Base-by-base conservation (phyloP, 352 stramenopile genomes). In the Pythium dissotocum region DNA sequence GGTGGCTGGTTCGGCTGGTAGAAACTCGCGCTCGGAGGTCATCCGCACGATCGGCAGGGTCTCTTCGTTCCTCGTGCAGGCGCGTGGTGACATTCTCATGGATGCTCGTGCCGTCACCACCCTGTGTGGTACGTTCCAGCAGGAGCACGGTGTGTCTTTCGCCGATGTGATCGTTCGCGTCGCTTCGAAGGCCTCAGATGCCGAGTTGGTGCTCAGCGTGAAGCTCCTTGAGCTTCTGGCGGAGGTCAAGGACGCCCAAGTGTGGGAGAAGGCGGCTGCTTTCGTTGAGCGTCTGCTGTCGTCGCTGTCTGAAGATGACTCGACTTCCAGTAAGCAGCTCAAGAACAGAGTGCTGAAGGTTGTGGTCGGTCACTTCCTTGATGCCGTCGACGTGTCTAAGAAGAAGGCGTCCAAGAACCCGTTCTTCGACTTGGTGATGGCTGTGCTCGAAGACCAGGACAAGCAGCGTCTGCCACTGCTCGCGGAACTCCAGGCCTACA, bases 41-140 rank as follows among this genome's bases (percentile, higher is more conserved):
- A 44, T 87, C 30, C 75, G 79, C 40, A 59, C 69, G 24, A 73
- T 87, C 10, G 61, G 72, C 6, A 72, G 76, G 24, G 76, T 82
- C 1, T 70, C 70, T 3, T 32, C 57, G 5, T 87, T 80, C n/a
- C 70, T 96, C 2, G 18, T 93, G 12, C 58, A 85, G 13, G 82
- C 82, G 16, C 90, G 90, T 57, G 71, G 87, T 38, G 88, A 96
- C 59, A 89, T 96, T 35, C 6, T 80, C 28, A 93, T 94, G 85
- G 88, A 96, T 69, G 66, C 65, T 8, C 75, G 75, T 53, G 86
- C 87, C 6, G 69, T 93, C 2, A 33, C 70, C 38, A 75, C 78
- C 8, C 73, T 93, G 33, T 90, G 77, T 58, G 80, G 79, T 24
- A 76, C 71, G 32, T 87, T 83, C 58, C 63, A 74, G 32, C 60